Conservation (phyloP, 805 yeast species). For the Candida sphagnicola region DNA sequence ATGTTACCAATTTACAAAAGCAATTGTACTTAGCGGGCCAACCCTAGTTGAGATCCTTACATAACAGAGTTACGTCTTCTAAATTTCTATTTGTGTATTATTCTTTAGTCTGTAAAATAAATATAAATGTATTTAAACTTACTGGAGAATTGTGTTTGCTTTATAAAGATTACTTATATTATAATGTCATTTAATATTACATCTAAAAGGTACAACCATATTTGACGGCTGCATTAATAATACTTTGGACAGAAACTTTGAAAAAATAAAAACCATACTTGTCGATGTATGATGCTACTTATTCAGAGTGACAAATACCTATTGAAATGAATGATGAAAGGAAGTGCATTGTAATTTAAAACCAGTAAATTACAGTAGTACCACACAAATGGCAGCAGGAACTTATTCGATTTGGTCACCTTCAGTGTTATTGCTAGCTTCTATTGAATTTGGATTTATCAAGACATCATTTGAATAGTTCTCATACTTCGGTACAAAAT, state of each 20-base stretch:
- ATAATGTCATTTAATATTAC: too few relatives aligned
- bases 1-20: slow-evolving; percentile 55
- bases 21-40: slow-evolving; percentile 34
- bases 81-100: neutral
- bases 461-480: slow-evolving; percentile 22
- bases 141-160: neutral
- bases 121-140: neutral
- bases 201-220: too few relatives aligned
- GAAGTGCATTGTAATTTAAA: neutral
- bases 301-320: too few relatives aligned
- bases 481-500: slow-evolving; percentile 34
- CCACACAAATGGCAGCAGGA: neutral
- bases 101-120: neutral
- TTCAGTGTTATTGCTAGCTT: slow-evolving; percentile 3
- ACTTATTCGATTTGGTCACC: slow-evolving; percentile 1
- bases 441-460: slow-evolving; percentile 10
- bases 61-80: too few relatives aligned
- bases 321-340: too few relatives aligned
- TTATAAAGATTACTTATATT: too few relatives aligned
- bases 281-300: too few relatives aligned
- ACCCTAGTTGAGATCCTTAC: neutral
- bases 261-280: neutral
- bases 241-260: too few relatives aligned
- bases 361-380: neutral
- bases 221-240: too few relatives aligned